A percentile compares a stretch with the other conserved stretches of the same genome.
These are phyloP conservation scores for Mortierella sp. DNA, from an alignment of 371 early-diverging fungal genomes.

Conservation along the genomic window DNA sequence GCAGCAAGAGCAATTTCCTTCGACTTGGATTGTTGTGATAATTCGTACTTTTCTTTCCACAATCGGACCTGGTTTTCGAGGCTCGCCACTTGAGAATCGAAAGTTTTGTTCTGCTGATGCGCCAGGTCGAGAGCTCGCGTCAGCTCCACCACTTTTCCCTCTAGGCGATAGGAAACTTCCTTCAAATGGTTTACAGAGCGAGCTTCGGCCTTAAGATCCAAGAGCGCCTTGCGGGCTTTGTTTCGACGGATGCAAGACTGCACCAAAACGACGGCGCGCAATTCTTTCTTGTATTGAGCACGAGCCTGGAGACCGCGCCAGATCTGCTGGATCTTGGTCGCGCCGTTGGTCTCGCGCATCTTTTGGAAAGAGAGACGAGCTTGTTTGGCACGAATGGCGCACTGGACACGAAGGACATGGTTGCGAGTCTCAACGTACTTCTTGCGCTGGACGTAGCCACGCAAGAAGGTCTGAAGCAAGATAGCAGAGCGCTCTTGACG, in stretches of 20 bases:
- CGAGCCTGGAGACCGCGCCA: slow-evolving; percentile 75
- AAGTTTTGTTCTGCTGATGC: slow-evolving; percentile 76
- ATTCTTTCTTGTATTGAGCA: slow-evolving; percentile 62
- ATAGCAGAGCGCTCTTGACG: slow-evolving; percentile 83
- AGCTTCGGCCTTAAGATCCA: slow-evolving; percentile 83
- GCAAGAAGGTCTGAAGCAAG: slow-evolving; percentile 78
- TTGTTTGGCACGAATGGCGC: slow-evolving; percentile 69
- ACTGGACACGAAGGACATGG: slow-evolving; percentile 59
- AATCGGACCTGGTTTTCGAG: slow-evolving; percentile 74
- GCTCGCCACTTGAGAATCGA: slow-evolving; percentile 64
- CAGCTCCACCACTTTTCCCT: slow-evolving; percentile 95
- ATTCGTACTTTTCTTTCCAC: slow-evolving; percentile 82
- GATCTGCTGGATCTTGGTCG: slow-evolving; percentile 81
- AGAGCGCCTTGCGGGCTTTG: slow-evolving; percentile 73
- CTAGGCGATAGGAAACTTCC: slow-evolving; percentile 92
- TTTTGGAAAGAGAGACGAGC: slow-evolving; percentile 66
- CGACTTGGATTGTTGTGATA: slow-evolving; percentile 58
- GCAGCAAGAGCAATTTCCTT: slow-evolving; percentile 62
- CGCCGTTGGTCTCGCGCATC: slow-evolving; percentile 75
- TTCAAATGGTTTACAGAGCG: slow-evolving; percentile 91
- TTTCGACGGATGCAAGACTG: slow-evolving; percentile 87
- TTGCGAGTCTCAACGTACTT: slow-evolving; percentile 53
- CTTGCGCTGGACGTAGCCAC: slow-evolving; percentile 77
- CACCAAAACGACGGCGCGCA: slow-evolving; percentile 71
- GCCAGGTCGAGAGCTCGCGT: slow-evolving; percentile 85